Evolutionary conservation across 2,329 filamentous ascomycete genomes (phyloP).

Genomic region (Grosmannia clavigera): DNA sequence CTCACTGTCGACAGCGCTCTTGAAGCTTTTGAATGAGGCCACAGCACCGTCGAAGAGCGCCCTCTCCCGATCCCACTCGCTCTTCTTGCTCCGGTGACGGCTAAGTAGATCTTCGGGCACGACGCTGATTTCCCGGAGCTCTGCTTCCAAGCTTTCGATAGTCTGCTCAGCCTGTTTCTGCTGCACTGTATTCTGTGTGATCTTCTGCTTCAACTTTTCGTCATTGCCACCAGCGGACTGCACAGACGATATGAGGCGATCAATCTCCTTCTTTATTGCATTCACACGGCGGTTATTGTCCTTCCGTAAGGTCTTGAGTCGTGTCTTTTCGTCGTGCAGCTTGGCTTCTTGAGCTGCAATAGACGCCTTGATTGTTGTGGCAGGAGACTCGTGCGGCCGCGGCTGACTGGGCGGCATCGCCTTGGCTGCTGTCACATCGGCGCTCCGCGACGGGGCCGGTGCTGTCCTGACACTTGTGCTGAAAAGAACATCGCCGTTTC

Average conservation of each 20-base stretch:
- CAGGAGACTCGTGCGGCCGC: slow-evolving; percentile 61
- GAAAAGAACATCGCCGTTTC: slow-evolving; percentile 54
- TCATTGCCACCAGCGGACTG: slow-evolving; percentile 60
- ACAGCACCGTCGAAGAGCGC: slow-evolving; percentile 46
- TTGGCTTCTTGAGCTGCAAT: slow-evolving; percentile 61
- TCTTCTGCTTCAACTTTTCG: slow-evolving; percentile 63
- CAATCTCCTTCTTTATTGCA: slow-evolving; percentile 59
- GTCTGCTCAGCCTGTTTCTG: slow-evolving; percentile 45
- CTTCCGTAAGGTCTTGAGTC: slow-evolving; percentile 58
- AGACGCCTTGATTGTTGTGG: slow-evolving; percentile 63
- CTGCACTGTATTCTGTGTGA: slow-evolving; percentile 62
- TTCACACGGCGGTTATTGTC: slow-evolving; percentile 62
- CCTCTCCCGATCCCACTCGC: slow-evolving; percentile 41
- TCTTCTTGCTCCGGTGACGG: slow-evolving; percentile 42
- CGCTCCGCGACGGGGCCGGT: slow-evolving; percentile 30
- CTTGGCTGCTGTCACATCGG: slow-evolving; percentile 17
- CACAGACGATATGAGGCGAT: slow-evolving; percentile 52
- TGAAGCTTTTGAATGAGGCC: slow-evolving; percentile 43
- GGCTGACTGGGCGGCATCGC: slow-evolving; percentile 30
- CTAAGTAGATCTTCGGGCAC: slow-evolving; percentile 50
- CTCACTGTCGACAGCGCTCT: slow-evolving; percentile 48
- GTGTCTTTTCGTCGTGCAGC: slow-evolving; percentile 54
- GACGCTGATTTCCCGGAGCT: slow-evolving; percentile 53
- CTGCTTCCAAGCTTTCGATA: slow-evolving; percentile 28
- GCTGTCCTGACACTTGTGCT: slow-evolving; percentile 59